Evolutionary conservation across 805 yeast genomes (phyloP), one percentile per base, ranked within the genome.

Genomic region (Candida rishiriensis): DNA sequence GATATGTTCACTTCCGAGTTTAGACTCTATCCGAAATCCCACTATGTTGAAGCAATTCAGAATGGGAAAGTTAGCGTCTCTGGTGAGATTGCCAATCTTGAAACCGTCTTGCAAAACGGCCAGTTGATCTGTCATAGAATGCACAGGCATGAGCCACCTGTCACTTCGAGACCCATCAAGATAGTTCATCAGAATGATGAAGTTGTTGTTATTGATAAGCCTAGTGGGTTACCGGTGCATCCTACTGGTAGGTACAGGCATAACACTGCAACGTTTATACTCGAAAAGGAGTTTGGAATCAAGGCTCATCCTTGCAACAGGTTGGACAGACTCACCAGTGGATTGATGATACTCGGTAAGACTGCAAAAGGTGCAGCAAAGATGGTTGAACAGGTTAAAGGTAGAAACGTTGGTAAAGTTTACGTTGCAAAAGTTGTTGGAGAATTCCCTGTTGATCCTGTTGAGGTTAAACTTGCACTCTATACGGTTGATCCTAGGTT

Each of bases 221-320:
- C 99, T 0, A 76, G 93, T 3, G 97, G 99, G 0, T 75, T 93
- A 2, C 97, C 99, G 0, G 96, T 88, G 0, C 99, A 93, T 61
- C 98, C 99, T 3, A 85, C 97, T 0, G 99, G 98, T 0, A 67
- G 90, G 50, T 80, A 82, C 71, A 59, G 93, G 59, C 79, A 79
- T 64, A 78, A 83, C 60, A 79, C 95, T 0, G 76, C 88, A 16
- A 86, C 95, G 10, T 83, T 82, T 60, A 78, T 88, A 3, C 64
- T 93, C 52, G 83, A 87, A 61, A 78, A 79, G 43, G 95, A 90
- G 54, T 61, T 72, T 47, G 83, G 83, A 1, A 68, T 75, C 35
- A 65, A 68, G 2, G 91, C 85, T 1, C 96, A 89, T 59, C 70
- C 93, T 0, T 88, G 97, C 59, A 90, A 90, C 62, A 71, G 99